Evolutionary conservation across 2,329 filamentous ascomycete genomes (phyloP).

Genomic region (Decorospora gaudefroyi): DNA sequence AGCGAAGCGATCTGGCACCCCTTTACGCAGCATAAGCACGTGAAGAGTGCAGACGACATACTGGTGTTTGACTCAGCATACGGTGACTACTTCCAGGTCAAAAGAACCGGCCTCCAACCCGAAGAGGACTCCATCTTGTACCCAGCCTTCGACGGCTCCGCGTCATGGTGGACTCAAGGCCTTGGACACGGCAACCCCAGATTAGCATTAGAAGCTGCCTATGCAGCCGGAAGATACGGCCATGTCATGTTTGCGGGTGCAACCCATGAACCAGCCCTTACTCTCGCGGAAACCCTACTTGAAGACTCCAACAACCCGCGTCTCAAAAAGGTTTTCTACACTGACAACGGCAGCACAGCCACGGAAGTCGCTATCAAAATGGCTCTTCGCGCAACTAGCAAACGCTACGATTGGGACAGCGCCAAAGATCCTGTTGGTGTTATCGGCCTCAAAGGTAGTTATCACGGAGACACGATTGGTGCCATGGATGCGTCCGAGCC

Average conservation of each 20-base stretch:
- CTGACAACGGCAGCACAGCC: conserved; percentile 82
- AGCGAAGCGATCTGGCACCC: conserved; percentile 73
- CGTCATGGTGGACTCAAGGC: conserved; percentile 88
- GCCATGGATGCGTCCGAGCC: conserved; percentile 86
- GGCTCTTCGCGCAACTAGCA: conserved; percentile 70
- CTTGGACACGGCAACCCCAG: conserved; percentile 77
- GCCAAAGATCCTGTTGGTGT: conserved; percentile 65
- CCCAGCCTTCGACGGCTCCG: conserved; percentile 79
- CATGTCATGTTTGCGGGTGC: conserved; percentile 87
- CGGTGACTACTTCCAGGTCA: conserved; percentile 75
- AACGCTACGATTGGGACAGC: conserved; percentile 68
- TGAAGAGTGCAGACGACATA: conserved; percentile 64
- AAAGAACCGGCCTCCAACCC: conserved; percentile 34
- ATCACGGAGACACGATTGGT: conserved; percentile 86
- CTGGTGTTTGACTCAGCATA: conserved; percentile 79
- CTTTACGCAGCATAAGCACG: conserved; percentile 77
- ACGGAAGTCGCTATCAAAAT: conserved; percentile 86
- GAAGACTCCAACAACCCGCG: conserved; percentile 64
- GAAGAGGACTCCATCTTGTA: conserved; percentile 53
- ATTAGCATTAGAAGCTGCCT: conserved; percentile 73
- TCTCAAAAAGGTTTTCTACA: conserved; percentile 74
- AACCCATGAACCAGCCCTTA: conserved; percentile 76
- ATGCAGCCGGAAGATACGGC: conserved; percentile 81
- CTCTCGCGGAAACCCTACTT: conserved; percentile 68
- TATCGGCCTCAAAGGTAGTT: conserved; percentile 76